Conservation (phyloP, 192 early-diverging fungal species). For the Coemansia sp. region DNA sequence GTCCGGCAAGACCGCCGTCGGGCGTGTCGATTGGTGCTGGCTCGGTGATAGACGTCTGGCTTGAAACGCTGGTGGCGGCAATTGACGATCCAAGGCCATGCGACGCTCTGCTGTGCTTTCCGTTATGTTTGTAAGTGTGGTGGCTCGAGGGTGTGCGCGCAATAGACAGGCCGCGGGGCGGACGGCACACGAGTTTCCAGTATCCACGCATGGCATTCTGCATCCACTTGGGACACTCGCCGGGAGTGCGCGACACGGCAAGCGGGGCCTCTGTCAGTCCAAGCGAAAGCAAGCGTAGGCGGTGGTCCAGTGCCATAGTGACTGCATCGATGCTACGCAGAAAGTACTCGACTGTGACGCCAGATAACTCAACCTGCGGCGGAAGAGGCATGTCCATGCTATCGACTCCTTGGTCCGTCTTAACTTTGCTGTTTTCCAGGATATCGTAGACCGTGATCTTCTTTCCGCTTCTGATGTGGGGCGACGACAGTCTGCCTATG, state of each 20-base stretch:
- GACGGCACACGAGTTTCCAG: slow-evolving; percentile 45
- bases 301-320: slow-evolving; percentile 49
- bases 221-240: slow-evolving; percentile 43
- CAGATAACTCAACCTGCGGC: slow-evolving; percentile 25
- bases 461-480: slow-evolving; percentile 17
- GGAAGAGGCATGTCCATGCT: slow-evolving; percentile 23
- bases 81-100: not conserved
- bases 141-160: slow-evolving; percentile 5
- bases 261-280: slow-evolving; percentile 31
- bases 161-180: slow-evolving; percentile 1
- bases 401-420: slow-evolving; percentile 21
- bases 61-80: slow-evolving; percentile 7
- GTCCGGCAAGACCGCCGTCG: not conserved
- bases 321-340: slow-evolving; percentile 48
- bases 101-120: slow-evolving; percentile 5
- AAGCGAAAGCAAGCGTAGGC: slow-evolving; percentile 35
- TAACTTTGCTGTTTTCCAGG: slow-evolving; percentile 46
- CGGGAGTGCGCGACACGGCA: slow-evolving; percentile 19
- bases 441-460: slow-evolving; percentile 47
- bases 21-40: not conserved
- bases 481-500: slow-evolving; percentile 21
- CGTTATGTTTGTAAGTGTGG: not conserved
- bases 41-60: slow-evolving; percentile 5
- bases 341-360: slow-evolving; percentile 40
- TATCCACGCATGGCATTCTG: slow-evolving; percentile 53